Evolutionary conservation across 2,329 filamentous ascomycete genomes (phyloP).

Genomic region (Calonectria montana): DNA sequence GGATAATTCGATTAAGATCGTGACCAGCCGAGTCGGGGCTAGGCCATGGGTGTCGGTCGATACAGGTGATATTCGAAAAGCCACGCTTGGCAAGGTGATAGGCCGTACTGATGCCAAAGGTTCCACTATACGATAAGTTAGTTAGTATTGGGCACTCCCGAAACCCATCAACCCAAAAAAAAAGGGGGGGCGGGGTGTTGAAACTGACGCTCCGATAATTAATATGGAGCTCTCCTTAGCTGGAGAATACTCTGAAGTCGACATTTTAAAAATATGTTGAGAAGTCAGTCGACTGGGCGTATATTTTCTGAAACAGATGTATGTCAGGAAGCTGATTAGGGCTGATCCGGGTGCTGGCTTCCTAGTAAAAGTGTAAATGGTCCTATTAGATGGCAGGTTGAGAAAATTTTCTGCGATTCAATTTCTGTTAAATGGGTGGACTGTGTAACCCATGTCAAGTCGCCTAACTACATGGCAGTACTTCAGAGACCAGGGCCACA

Average conservation of each 20-base stretch:
- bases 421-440: neutral
- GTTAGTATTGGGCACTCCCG: too few relatives aligned
- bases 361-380: neutral
- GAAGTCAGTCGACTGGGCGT: neutral
- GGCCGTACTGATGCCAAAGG: constrained; percentile 22
- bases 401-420: neutral
- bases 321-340: neutral
- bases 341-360: neutral
- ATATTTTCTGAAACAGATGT: neutral
- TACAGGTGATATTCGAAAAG: constrained; percentile 30
- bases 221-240: constrained; percentile 15
- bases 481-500: neutral
- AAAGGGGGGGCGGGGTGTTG: too few relatives aligned
- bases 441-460: neutral
- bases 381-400: neutral
- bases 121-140: constrained; percentile 3
- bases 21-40: constrained; percentile 33
- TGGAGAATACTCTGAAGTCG: neutral
- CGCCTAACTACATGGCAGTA: neutral
- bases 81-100: constrained; percentile 26
- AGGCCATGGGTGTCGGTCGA: constrained; percentile 30
- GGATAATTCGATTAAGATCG: constrained; percentile 30
- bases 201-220: constrained; percentile 22
- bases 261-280: neutral
- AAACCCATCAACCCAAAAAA: neutral